Evolutionary conservation across 139 green algal species (phyloP).

Genomic region (Micractinium conductrix): DNA sequence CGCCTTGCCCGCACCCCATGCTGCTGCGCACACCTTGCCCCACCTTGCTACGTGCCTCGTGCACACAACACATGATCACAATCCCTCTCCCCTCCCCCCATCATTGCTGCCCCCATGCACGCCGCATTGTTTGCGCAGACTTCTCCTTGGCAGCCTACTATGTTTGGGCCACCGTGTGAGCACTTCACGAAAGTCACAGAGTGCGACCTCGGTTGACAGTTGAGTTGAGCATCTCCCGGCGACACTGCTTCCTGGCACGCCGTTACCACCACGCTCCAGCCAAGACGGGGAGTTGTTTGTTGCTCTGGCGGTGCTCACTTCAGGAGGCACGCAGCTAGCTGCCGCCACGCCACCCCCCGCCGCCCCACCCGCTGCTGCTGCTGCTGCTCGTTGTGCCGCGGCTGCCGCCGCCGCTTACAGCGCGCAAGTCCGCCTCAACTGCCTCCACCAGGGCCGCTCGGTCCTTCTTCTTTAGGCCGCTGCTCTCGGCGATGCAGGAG

Average conservation of each 20-base stretch:
- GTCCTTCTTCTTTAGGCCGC: conserved; percentile 55
- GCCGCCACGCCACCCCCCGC: not conserved
- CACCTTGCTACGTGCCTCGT: not conserved
- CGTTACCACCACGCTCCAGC: not conserved
- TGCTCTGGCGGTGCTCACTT: no score
- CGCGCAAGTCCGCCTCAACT: not conserved
- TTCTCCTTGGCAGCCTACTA: no score
- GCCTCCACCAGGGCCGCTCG: conserved; percentile 50
- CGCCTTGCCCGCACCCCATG: no score
- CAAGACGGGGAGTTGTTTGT: no score
- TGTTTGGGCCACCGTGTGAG: no score
- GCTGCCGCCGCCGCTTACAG: not conserved
- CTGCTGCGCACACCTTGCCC: not conserved
- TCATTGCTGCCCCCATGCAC: not conserved
- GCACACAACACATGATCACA: no score
- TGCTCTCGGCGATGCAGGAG: conserved; percentile 66
- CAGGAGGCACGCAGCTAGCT: no score
- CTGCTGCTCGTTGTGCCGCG: not conserved
- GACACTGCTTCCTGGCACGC: not conserved
- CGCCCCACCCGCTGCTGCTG: not conserved
- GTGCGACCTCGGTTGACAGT: no score
- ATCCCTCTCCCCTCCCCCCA: no score
- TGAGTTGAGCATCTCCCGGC: no score
- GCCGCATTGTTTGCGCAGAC: no score
- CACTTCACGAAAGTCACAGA: no score